Base-by-base conservation (phyloP, 257 asterid genomes). In the Petunia axillaris region DNA sequence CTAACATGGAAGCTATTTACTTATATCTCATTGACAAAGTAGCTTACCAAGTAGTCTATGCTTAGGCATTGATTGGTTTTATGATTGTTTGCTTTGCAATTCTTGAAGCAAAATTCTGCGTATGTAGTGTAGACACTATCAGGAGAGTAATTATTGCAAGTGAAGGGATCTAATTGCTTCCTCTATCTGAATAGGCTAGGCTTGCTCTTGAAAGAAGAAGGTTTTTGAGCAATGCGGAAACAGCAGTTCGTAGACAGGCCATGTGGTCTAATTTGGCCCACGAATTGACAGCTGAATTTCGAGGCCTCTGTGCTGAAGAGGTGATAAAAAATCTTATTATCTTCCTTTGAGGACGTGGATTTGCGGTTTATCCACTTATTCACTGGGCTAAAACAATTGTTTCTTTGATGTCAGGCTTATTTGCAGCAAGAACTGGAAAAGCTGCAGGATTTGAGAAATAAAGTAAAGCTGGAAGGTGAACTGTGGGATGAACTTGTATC, bases 251-350 rank as follows among this genome's bases (percentile, higher is more conserved):
- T 79, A 92, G 97, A 81, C 98, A 95, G 88, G 98, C 92, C 15
- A 87, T 92, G 88, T 95, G 99, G 99, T 95, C 99, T 81, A 91
- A 87, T 89, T 90, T 95, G 92, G 97, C 99, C 82, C 99, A 95
- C 88, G 99, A 95, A 89, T 93, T 95, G 98, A 95, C 99, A 58
- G 97, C 99, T 44, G 99, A 95, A 85, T 95, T 92, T 82, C 98
- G 99, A 78, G 98, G 97, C 67, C 93, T 95, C 82, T 93, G 97
- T 87, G 98, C 98, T 64, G 98, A 95, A 92, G 99, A 95, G 97
- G 99, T 93, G 86, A 83, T 67, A 53, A 16, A 77, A 53, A 44
- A 60, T 80, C 73, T 13, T 5, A 37, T 70, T 13, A 37, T 6
- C 39, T 62, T 83, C 16, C 77, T 63, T 64, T 64, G 46, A 52